Conservation (phyloP, 2,329 filamentous ascomycete genomes). For the Cryphonectria radicalis region DNA sequence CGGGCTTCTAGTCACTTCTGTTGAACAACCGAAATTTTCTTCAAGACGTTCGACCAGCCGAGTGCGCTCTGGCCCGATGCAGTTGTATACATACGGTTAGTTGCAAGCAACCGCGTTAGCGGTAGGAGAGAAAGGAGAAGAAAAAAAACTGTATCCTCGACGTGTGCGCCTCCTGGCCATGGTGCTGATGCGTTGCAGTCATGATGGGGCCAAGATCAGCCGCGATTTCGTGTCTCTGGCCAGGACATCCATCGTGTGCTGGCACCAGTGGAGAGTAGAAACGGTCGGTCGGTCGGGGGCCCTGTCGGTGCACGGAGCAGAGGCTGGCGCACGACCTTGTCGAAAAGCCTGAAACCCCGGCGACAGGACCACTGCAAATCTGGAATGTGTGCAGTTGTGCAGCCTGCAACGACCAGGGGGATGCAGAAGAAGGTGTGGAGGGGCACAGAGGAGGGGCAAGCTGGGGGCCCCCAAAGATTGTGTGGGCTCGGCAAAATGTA, state of each 20-base stretch:
- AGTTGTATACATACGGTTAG: neutral
- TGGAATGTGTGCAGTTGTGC: slow-evolving; percentile 9
- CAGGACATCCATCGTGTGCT: slow-evolving; percentile 10
- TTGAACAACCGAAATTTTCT: neutral
- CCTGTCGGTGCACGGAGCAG: slow-evolving; percentile 27
- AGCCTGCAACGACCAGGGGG: slow-evolving; percentile 19
- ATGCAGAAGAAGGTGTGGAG: slow-evolving; percentile 11
- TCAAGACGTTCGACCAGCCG: neutral
- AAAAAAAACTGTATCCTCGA: neutral
- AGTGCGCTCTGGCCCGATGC: neutral
- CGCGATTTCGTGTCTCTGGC: slow-evolving; percentile 5
- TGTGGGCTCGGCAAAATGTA: neutral
- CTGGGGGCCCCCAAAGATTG: neutral
- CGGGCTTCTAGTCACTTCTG: neutral
- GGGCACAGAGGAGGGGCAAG: slow-evolving; percentile 13
- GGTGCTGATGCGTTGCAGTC: neutral
- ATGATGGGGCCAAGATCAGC: slow-evolving; percentile 12
- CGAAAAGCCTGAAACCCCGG: slow-evolving; percentile 18
- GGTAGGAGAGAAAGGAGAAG: neutral
- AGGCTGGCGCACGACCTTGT: slow-evolving; percentile 16
- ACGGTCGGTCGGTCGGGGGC: slow-evolving; percentile 1
- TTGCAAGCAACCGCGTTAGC: neutral
- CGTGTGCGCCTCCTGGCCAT: neutral
- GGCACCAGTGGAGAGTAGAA: slow-evolving; percentile 12
- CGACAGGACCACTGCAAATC: slow-evolving; percentile 23